Conservation (phyloP, 225 moss, liverwort and hornwort species). For the Physcomitrium patens region DNA sequence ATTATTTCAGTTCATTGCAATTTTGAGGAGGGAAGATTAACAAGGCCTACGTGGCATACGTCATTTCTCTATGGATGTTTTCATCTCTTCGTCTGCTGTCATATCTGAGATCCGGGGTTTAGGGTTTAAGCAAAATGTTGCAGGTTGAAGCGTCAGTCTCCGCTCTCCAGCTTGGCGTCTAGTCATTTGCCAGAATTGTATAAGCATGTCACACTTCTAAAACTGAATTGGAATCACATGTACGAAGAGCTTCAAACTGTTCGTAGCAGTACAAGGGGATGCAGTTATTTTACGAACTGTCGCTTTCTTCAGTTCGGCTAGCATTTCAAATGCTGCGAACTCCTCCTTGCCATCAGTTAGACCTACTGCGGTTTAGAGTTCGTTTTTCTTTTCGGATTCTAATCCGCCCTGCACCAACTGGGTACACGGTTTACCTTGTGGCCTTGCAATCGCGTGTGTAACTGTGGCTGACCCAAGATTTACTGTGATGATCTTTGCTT, state of each 20-base stretch:
- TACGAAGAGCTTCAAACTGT: slow-evolving; percentile 23
- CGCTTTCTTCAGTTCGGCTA: slow-evolving; percentile 1
- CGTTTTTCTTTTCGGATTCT: not conserved
- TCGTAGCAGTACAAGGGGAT: slow-evolving; percentile 13
- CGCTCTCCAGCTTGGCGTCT: too few relatives aligned
- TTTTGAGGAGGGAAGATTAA: not conserved
- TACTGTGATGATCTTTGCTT: too few relatives aligned
- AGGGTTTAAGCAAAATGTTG: too few relatives aligned
- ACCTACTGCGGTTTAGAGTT: not conserved
- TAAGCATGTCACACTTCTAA: not conserved
- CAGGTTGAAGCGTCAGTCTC: too few relatives aligned
- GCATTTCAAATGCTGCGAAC: not conserved
- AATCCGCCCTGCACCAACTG: not conserved
- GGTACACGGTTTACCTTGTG: not conserved
- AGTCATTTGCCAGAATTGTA: too few relatives aligned
- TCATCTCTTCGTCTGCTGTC: too few relatives aligned
- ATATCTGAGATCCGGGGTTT: too few relatives aligned
- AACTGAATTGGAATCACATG: not conserved
- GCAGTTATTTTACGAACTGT: slow-evolving; percentile 1
- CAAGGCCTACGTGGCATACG: too few relatives aligned
- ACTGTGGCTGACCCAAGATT: too few relatives aligned
- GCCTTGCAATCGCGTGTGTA: not conserved
- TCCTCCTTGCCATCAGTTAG: not conserved
- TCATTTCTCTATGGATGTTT: too few relatives aligned
- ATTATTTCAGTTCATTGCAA: not conserved